Percentiles rank a stretch among this genome's conserved stretches.
Evolutionary conservation across 352 stramenopile species (phyloP).

Genomic region (Thalassiosira gravida): DNA sequence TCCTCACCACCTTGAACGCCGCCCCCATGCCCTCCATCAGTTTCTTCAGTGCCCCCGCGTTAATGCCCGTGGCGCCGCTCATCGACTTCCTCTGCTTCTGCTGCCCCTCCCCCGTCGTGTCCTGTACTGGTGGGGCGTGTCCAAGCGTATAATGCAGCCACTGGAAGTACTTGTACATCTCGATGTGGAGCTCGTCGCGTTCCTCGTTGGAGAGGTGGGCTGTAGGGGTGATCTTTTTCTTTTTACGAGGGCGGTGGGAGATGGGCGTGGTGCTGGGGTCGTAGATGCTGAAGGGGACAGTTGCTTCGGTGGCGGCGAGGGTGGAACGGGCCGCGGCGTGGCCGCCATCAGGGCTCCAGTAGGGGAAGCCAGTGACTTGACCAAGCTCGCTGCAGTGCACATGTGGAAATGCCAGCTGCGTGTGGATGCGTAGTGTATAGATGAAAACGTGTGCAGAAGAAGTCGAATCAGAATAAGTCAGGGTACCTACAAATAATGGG

Average conservation of each 20-base stretch:
- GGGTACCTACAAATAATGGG: too few relatives aligned
- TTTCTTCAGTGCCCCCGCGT: neutral
- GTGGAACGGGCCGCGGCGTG: neutral
- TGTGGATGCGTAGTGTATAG: too few relatives aligned
- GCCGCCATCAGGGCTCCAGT: constrained; percentile 12
- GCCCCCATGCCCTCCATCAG: constrained; percentile 11
- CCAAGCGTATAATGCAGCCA: constrained; percentile 27
- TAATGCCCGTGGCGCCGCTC: constrained; percentile 1
- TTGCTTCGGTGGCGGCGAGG: neutral
- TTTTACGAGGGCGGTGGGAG: too few relatives aligned
- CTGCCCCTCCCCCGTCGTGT: neutral
- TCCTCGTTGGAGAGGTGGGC: constrained; percentile 27
- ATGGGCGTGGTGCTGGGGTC: too few relatives aligned
- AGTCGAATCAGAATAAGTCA: too few relatives aligned
- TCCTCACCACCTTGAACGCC: constrained; percentile 21
- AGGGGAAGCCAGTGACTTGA: constrained; percentile 12
- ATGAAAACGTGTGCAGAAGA: too few relatives aligned
- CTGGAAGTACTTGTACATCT: constrained; percentile 51
- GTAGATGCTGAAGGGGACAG: too few relatives aligned
- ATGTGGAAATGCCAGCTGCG: constrained; percentile 14
- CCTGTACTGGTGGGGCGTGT: neutral
- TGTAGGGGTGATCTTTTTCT: constrained; percentile 15
- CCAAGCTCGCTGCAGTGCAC: constrained; percentile 24
- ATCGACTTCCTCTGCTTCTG: neutral
- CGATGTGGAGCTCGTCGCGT: constrained; percentile 38